A percentile compares a stretch with the other conserved stretches of the same genome.
Evolutionary conservation across 1,284 basidiomycete species (phyloP).

Genomic region (Moesziomyces antarcticus): DNA sequence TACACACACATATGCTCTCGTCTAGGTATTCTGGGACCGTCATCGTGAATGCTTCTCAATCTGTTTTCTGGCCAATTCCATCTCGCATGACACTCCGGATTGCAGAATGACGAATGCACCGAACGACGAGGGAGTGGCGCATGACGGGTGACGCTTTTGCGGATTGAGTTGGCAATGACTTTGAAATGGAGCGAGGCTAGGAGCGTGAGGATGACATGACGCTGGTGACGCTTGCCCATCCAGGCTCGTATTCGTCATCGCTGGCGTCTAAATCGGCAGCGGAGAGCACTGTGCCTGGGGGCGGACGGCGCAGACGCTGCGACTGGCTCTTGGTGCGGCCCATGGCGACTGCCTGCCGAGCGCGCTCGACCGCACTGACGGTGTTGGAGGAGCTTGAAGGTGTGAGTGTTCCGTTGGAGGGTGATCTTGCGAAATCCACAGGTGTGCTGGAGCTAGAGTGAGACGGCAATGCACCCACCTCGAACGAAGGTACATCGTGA

Average conservation of each 20-base stretch:
- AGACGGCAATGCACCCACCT: conserved; percentile 4
- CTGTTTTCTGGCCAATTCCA: background rate
- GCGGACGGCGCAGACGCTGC: conserved; percentile 51
- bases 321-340: conserved; percentile 54
- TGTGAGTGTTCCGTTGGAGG: conserved; percentile 16
- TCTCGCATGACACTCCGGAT: background rate
- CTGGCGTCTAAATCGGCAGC: conserved; percentile 62
- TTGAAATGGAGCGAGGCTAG: background rate
- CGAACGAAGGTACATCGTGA: background rate
- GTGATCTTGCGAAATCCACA: conserved; percentile 1
- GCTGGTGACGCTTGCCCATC: conserved; percentile 58
- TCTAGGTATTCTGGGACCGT: background rate
- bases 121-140: background rate
- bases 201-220: conserved; percentile 50
- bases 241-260: conserved; percentile 64
- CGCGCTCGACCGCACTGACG: conserved; percentile 21
- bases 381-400: conserved; percentile 2
- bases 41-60: background rate
- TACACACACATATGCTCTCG: background rate
- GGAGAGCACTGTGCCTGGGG: conserved; percentile 54
- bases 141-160: background rate
- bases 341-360: conserved; percentile 44
- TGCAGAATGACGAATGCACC: background rate
- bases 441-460: background rate
- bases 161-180: too few relatives aligned